Conservation (phyloP, 768 basidiomycete genomes). For the Inosperma sp. region DNA sequence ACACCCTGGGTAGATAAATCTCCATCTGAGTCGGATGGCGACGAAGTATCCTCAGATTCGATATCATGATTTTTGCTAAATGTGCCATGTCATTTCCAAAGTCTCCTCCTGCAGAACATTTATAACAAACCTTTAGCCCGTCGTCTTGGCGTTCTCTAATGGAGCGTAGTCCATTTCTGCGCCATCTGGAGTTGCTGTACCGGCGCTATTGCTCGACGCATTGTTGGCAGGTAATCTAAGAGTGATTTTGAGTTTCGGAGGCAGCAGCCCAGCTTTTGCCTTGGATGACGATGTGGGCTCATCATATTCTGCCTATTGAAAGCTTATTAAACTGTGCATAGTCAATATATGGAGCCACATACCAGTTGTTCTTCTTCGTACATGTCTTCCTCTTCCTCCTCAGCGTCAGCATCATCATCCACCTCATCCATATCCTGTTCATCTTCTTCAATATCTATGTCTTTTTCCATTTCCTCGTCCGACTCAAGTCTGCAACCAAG, state of each 20-base stretch:
- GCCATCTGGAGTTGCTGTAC: slow-evolving; percentile 32
- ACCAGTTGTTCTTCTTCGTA: slow-evolving; percentile 40
- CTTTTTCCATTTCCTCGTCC: slow-evolving; percentile 33
- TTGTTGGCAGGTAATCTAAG: slow-evolving; percentile 48
- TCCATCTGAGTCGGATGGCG: slow-evolving; percentile 28
- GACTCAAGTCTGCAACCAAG: slow-evolving; percentile 31
- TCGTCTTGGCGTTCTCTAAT: slow-evolving; percentile 23
- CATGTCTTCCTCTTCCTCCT: slow-evolving; percentile 32
- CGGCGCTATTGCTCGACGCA: slow-evolving; percentile 28
- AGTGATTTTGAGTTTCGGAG: slow-evolving; percentile 55
- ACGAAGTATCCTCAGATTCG: slow-evolving; percentile 37
- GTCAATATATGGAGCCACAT: slow-evolving; percentile 11
- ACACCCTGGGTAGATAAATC: slow-evolving; percentile 22
- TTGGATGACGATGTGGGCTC: slow-evolving; percentile 21
- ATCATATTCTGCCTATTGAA: slow-evolving; percentile 22
- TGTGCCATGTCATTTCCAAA: neutral
- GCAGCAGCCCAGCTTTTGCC: slow-evolving; percentile 26
- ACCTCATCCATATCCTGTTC: slow-evolving; percentile 28
- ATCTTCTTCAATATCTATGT: slow-evolving; percentile 37
- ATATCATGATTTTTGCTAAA: slow-evolving; percentile 25
- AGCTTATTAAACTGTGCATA: neutral
- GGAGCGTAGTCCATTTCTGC: slow-evolving; percentile 26
- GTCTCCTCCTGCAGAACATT: neutral
- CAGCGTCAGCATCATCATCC: slow-evolving; percentile 32
- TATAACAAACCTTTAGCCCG: slow-evolving; percentile 19